Evolutionary conservation across 192 early-diverging fungal genomes (phyloP), one percentile per base, ranked within the genome.

Genomic region (Spizellomyces punctatus): DNA sequence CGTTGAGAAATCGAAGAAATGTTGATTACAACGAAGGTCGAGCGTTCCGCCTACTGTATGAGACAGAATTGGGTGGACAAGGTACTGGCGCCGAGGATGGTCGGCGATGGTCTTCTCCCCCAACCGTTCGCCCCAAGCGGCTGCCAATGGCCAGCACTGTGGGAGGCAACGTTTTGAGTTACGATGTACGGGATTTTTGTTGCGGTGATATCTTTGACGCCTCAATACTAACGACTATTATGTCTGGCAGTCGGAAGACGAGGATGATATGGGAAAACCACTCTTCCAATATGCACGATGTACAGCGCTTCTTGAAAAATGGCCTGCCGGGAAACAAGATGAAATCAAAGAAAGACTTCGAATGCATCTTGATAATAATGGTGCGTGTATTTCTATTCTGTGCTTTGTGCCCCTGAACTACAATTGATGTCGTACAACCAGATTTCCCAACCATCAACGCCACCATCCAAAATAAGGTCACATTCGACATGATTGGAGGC

Each of bases 401-500:
- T 19, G 10, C 12, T 16, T 12, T 0, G 16, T 10, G 46, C 43
- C 46, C 46, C 10, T 16, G 10, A 10, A 9, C 50, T 48, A 42
- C 10, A 41, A 4, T 67, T 27, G 2, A 12, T 58, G 48, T 4
- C 16, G 22, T 56, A 9, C 50, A 10, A 10, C 50, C 73, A 36
- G 79, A 81, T 56, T 73, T 82, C 12, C 76, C 77, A 3, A 61
- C 66, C 42, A 57, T 60, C 10, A 70, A 64, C 56, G 58, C 77
- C 6, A 27, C 66, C 7, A 49, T 67, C 6, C 55, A 67, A 27
- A 46, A 52, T 12, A 68, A 69, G 16, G 66, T 82, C 6, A 67
- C 64, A 12, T 82, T 82, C 60, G 76, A 77, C 22, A 73, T 71
- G 63, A 78, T 81, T 46, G 80, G 80, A 8, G 80, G 80, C 5